These are phyloP conservation scores for Nemania sp. DNA, from an alignment of 2,329 filamentous ascomycete species.

Conservation along the genomic window DNA sequence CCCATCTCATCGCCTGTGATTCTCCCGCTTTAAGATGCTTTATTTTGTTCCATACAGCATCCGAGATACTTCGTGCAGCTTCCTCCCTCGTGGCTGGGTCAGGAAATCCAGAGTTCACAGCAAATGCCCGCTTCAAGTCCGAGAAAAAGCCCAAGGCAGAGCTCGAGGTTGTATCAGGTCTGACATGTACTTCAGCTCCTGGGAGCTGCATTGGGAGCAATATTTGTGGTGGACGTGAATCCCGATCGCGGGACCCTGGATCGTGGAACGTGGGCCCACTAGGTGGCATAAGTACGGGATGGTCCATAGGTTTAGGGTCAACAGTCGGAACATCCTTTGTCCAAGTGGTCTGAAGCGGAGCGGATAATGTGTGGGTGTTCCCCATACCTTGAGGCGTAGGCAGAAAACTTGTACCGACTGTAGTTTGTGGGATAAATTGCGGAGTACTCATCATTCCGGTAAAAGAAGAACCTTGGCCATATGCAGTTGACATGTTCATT, in stretches of 20 bases:
- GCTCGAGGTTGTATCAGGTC: conserved; percentile 10
- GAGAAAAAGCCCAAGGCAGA: conserved; percentile 18
- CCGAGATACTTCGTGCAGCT: conserved; percentile 19
- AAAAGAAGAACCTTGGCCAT: not conserved
- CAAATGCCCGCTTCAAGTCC: conserved; percentile 28
- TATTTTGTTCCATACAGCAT: conserved; percentile 21
- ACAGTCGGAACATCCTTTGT: not conserved
- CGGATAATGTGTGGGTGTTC: no score
- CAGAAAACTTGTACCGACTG: no score
- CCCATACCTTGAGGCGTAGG: no score
- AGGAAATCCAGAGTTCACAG: not conserved
- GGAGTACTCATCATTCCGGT: no score
- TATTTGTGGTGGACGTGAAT: not conserved
- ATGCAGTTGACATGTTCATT: not conserved
- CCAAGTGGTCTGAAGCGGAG: not conserved
- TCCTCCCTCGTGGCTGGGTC: conserved; percentile 11
- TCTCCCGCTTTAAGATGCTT: conserved; percentile 7
- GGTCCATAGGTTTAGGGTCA: no score
- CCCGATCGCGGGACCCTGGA: not conserved
- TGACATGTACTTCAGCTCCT: conserved; percentile 25
- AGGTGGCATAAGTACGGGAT: not conserved
- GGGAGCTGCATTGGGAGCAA: conserved; percentile 15
- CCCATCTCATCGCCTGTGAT: conserved; percentile 18
- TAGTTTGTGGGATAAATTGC: no score
- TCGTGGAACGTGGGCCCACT: not conserved